Evolutionary conservation across 768 basidiomycete genomes (phyloP).

Genomic region (Russula earlei): DNA sequence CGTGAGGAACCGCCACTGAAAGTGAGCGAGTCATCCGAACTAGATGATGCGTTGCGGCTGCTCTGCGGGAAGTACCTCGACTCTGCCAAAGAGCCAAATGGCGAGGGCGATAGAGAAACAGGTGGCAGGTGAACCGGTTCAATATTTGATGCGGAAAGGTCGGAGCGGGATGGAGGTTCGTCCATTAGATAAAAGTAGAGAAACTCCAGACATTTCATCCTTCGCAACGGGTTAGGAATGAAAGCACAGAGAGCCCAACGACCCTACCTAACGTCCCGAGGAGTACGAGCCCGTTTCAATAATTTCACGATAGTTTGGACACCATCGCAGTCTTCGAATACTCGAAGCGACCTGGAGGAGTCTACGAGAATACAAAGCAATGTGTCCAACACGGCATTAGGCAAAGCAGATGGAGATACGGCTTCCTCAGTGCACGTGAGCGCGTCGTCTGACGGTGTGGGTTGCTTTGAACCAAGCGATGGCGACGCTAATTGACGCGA

Average conservation of each 20-base stretch:
- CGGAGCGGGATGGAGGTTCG: slow-evolving; percentile 39
- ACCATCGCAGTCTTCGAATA: slow-evolving; percentile 70
- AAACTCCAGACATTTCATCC: slow-evolving; percentile 95
- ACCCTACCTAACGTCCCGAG: slow-evolving; percentile 77
- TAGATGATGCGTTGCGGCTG: slow-evolving; percentile 17
- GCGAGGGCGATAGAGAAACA: slow-evolving; percentile 27
- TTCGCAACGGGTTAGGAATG: slow-evolving; percentile 25
- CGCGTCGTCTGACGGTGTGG: slow-evolving; percentile 25
- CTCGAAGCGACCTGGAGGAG: slow-evolving; percentile 59
- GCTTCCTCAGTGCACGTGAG: slow-evolving; percentile 8
- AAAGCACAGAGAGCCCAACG: background rate
- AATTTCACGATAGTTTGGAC: slow-evolving; percentile 79
- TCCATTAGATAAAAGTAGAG: slow-evolving; percentile 92
- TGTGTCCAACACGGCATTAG: slow-evolving; percentile 68
- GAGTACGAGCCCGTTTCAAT: slow-evolving; percentile 75
- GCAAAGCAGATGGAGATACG: slow-evolving; percentile 11
- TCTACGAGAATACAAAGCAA: slow-evolving; percentile 87
- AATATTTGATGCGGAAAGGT: slow-evolving; percentile 14
- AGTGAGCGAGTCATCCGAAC: slow-evolving; percentile 20
- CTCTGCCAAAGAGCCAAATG: slow-evolving; percentile 21
- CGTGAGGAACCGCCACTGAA: slow-evolving; percentile 10
- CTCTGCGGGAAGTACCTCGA: slow-evolving; percentile 12
- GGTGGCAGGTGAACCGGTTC: slow-evolving; percentile 32
- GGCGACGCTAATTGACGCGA: slow-evolving; percentile 47
- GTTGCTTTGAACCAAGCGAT: slow-evolving; percentile 13